phyloP scores from a whole-genome alignment of 192 early-diverging fungal species.

The Radiomyces spectabilis region DNA sequence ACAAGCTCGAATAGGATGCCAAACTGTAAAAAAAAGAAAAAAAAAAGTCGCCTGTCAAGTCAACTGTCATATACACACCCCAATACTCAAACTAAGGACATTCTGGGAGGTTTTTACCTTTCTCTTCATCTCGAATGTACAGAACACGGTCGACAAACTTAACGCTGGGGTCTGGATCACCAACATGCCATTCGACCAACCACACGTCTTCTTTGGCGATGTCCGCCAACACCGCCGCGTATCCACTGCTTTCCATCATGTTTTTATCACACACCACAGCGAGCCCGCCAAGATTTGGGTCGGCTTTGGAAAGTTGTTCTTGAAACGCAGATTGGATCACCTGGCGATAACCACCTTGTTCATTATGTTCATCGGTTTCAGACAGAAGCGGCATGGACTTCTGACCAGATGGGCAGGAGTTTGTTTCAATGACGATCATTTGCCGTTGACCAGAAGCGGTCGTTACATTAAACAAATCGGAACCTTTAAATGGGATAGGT shows the following conservation, averaged over 20 bases:
- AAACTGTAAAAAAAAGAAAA: conserved; percentile 27
- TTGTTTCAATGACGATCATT: conserved; percentile 91
- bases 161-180: conserved; percentile 67
- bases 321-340: conserved; percentile 76
- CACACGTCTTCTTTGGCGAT: conserved; percentile 68
- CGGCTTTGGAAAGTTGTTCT: conserved; percentile 57
- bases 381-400: conserved; percentile 85
- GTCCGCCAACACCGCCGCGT: conserved; percentile 75
- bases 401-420: conserved; percentile 85
- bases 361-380: conserved; percentile 65
- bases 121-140: conserved; percentile 54
- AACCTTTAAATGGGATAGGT: too few species aligned
- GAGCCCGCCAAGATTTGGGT: conserved; percentile 58
- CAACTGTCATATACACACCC: too few species aligned
- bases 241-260: conserved; percentile 79
- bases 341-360: conserved; percentile 70
- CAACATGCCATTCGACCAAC: conserved; percentile 67
- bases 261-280: conserved; percentile 87
- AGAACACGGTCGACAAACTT: conserved; percentile 73
- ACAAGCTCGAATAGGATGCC: conserved; percentile 82
- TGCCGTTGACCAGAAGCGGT: conserved; percentile 76
- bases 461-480: conserved; percentile 84
- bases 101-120: too few species aligned
- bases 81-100: too few species aligned
- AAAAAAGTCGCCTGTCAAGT: neutral